Evolutionary conservation across 2,329 filamentous ascomycete genomes (phyloP).

Genomic region (Fusarium annulatum): DNA sequence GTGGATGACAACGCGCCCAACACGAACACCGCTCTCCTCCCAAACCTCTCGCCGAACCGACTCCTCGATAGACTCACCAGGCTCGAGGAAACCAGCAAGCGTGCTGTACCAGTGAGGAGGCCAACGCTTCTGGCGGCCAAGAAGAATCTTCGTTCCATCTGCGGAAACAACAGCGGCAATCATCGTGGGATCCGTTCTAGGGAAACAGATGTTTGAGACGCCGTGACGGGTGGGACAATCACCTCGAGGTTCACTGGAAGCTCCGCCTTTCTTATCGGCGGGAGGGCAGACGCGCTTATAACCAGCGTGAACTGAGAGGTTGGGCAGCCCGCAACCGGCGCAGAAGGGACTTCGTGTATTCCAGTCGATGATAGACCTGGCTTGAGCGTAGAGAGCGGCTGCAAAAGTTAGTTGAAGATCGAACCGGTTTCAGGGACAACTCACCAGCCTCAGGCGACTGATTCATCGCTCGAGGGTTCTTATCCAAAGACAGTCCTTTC

Average conservation of each 20-base stretch:
- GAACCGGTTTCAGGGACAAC: constrained; percentile 23
- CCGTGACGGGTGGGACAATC: constrained; percentile 85
- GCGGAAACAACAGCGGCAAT: constrained; percentile 92
- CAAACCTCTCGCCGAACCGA: constrained; percentile 85
- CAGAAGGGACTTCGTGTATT: constrained; percentile 94
- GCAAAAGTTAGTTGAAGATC: constrained; percentile 13
- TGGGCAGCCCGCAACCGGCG: constrained; percentile 85
- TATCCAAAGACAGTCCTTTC: constrained; percentile 73
- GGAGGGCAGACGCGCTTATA: constrained; percentile 85
- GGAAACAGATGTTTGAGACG: constrained; percentile 91
- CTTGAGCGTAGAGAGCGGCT: constrained; percentile 93
- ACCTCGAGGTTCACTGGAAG: constrained; percentile 64
- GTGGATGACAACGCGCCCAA: constrained; percentile 83
- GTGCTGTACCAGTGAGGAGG: constrained; percentile 89
- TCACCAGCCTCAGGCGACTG: constrained; percentile 71
- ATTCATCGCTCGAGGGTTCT: constrained; percentile 71
- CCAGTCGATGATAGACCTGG: constrained; percentile 91
- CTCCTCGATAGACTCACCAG: constrained; percentile 86
- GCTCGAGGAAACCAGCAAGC: constrained; percentile 87
- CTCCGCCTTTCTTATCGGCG: constrained; percentile 66
- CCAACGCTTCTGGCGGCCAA: constrained; percentile 87
- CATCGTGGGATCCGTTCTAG: constrained; percentile 91
- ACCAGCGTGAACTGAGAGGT: constrained; percentile 80
- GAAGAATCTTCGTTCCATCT: constrained; percentile 80
- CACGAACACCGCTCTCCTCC: constrained; percentile 83